phyloP scores from a whole-genome alignment of 2,329 filamentous ascomycete genomes.

The Xylaria sp. region DNA sequence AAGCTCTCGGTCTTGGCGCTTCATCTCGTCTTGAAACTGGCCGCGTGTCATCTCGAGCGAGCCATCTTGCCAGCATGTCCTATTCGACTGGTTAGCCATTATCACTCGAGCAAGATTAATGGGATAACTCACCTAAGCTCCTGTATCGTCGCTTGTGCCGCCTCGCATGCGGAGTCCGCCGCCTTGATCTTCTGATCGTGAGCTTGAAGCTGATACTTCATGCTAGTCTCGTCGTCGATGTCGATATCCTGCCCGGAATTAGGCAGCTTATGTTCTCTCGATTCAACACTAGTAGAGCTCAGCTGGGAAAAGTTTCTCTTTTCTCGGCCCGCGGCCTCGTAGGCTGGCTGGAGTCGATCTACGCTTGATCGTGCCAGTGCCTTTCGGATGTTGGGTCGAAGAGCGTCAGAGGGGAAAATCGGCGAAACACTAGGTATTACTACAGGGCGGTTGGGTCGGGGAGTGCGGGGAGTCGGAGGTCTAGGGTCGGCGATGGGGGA shows the following conservation, averaged over 20 bases:
- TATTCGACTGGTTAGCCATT: not conserved
- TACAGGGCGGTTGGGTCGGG: conserved; percentile 17
- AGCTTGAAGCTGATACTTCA: conserved; percentile 1
- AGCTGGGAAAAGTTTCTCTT: too few relatives aligned
- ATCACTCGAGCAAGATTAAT: not conserved
- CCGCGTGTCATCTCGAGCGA: not conserved
- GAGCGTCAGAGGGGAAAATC: conserved; percentile 18
- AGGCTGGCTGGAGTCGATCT: conserved; percentile 26
- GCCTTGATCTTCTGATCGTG: not conserved
- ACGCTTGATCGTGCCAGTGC: conserved; percentile 19
- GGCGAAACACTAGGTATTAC: conserved; percentile 24
- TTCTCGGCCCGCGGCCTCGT: too few relatives aligned
- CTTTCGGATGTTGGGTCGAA: conserved; percentile 20
- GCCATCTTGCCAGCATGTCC: not conserved
- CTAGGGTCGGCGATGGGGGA: conserved; percentile 12
- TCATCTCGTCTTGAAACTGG: conserved; percentile 1
- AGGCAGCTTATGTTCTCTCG: too few relatives aligned
- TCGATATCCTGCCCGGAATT: too few relatives aligned
- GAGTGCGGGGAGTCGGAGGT: conserved; percentile 19
- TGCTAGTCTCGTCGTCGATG: not conserved
- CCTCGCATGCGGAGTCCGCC: not conserved
- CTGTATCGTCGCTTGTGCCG: not conserved
- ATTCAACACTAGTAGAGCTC: too few relatives aligned
- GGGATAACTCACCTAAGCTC: not conserved
- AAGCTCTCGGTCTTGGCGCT: not conserved